These are phyloP conservation scores for Aspergillus proliferans DNA, from an alignment of 2,329 filamentous ascomycete species.

Conservation along the genomic window DNA sequence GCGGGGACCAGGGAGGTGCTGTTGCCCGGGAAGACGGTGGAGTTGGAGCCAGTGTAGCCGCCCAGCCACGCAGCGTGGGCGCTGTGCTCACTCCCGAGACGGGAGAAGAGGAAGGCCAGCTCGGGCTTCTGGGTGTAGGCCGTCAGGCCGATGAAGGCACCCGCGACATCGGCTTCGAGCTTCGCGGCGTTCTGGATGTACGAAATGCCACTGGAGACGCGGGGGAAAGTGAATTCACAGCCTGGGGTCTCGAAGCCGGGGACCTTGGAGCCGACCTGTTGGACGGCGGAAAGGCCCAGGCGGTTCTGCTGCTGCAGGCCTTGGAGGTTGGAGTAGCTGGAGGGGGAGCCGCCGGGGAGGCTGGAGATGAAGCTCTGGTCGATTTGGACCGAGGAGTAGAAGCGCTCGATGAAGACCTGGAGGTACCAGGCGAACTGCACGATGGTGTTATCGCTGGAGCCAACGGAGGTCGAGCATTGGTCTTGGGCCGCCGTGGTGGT, in stretches of 20 bases:
- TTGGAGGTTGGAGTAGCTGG: constrained; percentile 17
- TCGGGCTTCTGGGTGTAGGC: constrained; percentile 24
- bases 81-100: constrained; percentile 22
- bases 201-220: constrained; percentile 7
- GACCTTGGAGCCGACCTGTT: constrained; percentile 11
- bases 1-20: constrained; percentile 16
- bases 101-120: constrained; percentile 24
- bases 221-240: constrained; percentile 19
- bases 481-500: background rate
- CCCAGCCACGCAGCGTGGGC: constrained; percentile 18
- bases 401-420: constrained; percentile 17
- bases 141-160: constrained; percentile 22
- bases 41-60: constrained; percentile 6
- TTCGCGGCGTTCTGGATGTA: constrained; percentile 16
- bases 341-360: constrained; percentile 14
- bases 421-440: constrained; percentile 19
- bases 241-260: constrained; percentile 13
- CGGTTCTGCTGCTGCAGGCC: constrained; percentile 20
- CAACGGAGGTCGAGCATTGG: constrained; percentile 1
- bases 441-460: constrained; percentile 13
- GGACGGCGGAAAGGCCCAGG: constrained; percentile 18
- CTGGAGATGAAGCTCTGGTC: constrained; percentile 18
- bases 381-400: constrained; percentile 15
- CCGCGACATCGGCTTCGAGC: constrained; percentile 16
- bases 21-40: constrained; percentile 14